Base-by-base conservation (phyloP, 306 rosid species). In the Purshia tridentata region DNA sequence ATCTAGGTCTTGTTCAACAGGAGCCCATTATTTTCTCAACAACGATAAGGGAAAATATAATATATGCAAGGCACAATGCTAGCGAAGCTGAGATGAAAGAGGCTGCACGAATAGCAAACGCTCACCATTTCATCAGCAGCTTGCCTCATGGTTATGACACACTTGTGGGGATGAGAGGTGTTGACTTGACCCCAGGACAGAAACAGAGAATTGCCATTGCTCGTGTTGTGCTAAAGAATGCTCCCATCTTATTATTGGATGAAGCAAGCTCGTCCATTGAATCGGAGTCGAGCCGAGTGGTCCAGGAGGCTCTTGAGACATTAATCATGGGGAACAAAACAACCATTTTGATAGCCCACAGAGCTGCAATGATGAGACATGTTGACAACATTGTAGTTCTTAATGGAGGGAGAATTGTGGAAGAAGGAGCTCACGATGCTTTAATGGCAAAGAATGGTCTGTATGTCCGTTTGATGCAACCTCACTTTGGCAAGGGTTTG, bases 201-300 rank as follows among this genome's bases (percentile, higher is more conserved):
- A 95, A 95, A 80, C 99, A 95, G 96, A 87, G 99, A 77, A 95
- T 95, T 77, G 99, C 97, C 63, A 95, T 95, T 58, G 99, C 99
- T 14, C 88, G 98, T 73, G 99, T 95, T 5, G 87, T 95, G 72
- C 84, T 95, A 56, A 95, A 95, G 83, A 95, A 95, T 52, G 99
- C 98, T 7, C 99, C 99, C 59, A 95, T 95, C 73, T 84, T 95
- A 67, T 80, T 95, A 82, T 81, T 95, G 87, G 99, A 95, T 75
- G 99, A 95, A 85, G 98, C 99, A 61, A 95, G 99, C 78, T 95
- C 99, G 14, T 87, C 99, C 16, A 91, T 95, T 62, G 99, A 95
- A 78, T 95, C 99, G 1, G 99, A 95, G 86, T 95, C 99, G 16
- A 95, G 99, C 80, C 86, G 99, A 66, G 99, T 95, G 70, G 98